A percentile compares a stretch with the other conserved stretches of the same genome.
Conservation (phyloP, 2,329 filamentous ascomycete species). For the Mollisiaceae sp. region DNA sequence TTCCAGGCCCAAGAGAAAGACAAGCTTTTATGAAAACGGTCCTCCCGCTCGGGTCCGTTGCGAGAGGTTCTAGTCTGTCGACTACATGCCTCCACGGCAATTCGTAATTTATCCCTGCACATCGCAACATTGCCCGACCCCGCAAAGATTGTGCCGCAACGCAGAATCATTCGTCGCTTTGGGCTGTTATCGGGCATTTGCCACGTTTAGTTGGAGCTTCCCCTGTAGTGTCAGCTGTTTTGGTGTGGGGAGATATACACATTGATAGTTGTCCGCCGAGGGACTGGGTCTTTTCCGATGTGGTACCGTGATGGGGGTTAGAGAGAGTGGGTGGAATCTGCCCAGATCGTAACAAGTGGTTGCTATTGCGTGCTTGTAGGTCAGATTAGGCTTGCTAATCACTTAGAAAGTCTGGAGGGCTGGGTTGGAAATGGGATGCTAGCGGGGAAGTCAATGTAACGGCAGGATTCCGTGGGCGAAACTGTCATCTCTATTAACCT, state of each 20-base stretch:
- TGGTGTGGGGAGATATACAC: not conserved
- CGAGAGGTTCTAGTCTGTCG: not conserved
- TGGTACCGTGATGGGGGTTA: not conserved
- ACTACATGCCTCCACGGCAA: not conserved
- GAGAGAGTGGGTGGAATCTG: not conserved
- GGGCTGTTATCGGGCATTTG: not conserved
- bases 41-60: not conserved
- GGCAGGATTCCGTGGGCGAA: too few species aligned
- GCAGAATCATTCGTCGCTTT: not conserved
- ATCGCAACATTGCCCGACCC: not conserved
- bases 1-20: not conserved
- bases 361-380: not conserved
- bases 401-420: not conserved
- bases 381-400: not conserved
- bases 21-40: not conserved
- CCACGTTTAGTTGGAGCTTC: not conserved
- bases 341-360: not conserved
- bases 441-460: not conserved
- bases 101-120: not conserved
- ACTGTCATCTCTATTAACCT: not conserved
- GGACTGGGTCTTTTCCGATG: not conserved
- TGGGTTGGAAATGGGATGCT: not conserved
- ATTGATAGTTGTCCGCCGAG: not conserved
- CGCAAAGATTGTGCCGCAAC: not conserved
- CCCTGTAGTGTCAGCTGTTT: not conserved